phyloP scores from a whole-genome alignment of 768 basidiomycete species.

The Lentinus tigrinus region DNA sequence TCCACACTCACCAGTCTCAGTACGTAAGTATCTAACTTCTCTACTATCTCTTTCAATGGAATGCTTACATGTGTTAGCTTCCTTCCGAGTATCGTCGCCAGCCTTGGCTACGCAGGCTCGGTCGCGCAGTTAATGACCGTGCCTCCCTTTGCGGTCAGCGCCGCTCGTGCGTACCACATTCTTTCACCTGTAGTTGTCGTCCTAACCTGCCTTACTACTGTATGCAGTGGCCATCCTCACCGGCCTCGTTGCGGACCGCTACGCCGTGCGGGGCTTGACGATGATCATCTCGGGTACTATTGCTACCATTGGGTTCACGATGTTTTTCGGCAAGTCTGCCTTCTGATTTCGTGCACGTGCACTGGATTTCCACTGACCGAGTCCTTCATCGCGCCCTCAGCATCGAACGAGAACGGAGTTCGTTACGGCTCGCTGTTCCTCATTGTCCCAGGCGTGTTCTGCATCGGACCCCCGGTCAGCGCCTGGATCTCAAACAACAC shows the following conservation, averaged over 20 bases:
- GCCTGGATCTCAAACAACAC: constrained; percentile 67
- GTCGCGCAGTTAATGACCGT: constrained; percentile 33
- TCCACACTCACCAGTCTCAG: constrained; percentile 24
- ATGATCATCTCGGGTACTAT: constrained; percentile 44
- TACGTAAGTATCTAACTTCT: constrained; percentile 18
- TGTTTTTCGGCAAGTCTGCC: constrained; percentile 47
- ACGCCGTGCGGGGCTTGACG: constrained; percentile 47
- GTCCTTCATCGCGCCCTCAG: not conserved
- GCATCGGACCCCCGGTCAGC: constrained; percentile 48
- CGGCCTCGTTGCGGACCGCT: constrained; percentile 53
- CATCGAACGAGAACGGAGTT: constrained; percentile 35
- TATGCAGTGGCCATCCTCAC: constrained; percentile 38
- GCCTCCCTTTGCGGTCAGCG: constrained; percentile 32
- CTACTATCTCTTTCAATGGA: too few species aligned
- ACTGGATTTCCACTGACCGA: not conserved
- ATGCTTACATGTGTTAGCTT: too few species aligned
- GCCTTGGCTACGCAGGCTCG: constrained; percentile 27
- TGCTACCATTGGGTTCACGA: constrained; percentile 48
- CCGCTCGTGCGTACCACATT: constrained; percentile 18
- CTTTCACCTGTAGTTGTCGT: not conserved
- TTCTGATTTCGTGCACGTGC: not conserved
- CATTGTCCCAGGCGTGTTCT: constrained; percentile 50
- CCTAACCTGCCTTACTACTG: not conserved
- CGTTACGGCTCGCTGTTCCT: constrained; percentile 60
- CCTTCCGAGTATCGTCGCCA: not conserved